Evolutionary conservation across 345 rosid species (phyloP).

Genomic region (Limnanthes douglasii): DNA sequence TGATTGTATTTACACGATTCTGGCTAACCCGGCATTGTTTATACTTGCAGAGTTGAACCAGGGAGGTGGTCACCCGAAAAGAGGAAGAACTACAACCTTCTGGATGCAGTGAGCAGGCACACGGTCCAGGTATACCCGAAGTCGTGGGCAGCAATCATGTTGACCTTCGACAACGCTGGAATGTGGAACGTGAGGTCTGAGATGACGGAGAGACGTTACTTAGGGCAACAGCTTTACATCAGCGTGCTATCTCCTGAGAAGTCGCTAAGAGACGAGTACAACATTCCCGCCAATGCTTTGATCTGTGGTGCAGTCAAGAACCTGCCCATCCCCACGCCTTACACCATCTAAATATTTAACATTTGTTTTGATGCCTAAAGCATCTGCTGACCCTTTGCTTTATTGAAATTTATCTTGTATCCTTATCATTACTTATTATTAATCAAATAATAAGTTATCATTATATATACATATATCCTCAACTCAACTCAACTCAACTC

Average conservation of each 20-base stretch:
- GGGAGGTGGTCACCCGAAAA: slow-evolving; percentile 72
- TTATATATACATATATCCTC: too few species aligned
- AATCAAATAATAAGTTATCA: too few species aligned
- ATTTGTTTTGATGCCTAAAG: too few species aligned
- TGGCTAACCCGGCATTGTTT: neutral
- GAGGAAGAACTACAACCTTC: slow-evolving; percentile 62
- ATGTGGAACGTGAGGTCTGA: slow-evolving; percentile 94
- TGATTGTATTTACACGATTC: neutral
- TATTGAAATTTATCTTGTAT: too few species aligned
- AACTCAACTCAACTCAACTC: too few species aligned
- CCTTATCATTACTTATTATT: too few species aligned
- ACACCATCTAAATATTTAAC: too few species aligned
- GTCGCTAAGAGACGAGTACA: slow-evolving; percentile 77
- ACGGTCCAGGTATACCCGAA: slow-evolving; percentile 77
- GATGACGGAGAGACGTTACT: slow-evolving; percentile 40
- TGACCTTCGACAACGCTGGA: slow-evolving; percentile 85
- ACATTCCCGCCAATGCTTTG: slow-evolving; percentile 39
- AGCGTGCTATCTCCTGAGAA: slow-evolving; percentile 54
- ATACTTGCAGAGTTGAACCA: slow-evolving; percentile 34
- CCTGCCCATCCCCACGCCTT: slow-evolving; percentile 54
- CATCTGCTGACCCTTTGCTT: too few species aligned
- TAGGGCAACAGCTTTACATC: slow-evolving; percentile 61
- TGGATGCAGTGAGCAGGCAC: slow-evolving; percentile 79
- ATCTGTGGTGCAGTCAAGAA: slow-evolving; percentile 45
- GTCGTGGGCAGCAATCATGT: slow-evolving; percentile 70